These are phyloP conservation scores for Steccherinum ochraceum DNA, from an alignment of 768 basidiomycete genomes.

Conservation along the genomic window DNA sequence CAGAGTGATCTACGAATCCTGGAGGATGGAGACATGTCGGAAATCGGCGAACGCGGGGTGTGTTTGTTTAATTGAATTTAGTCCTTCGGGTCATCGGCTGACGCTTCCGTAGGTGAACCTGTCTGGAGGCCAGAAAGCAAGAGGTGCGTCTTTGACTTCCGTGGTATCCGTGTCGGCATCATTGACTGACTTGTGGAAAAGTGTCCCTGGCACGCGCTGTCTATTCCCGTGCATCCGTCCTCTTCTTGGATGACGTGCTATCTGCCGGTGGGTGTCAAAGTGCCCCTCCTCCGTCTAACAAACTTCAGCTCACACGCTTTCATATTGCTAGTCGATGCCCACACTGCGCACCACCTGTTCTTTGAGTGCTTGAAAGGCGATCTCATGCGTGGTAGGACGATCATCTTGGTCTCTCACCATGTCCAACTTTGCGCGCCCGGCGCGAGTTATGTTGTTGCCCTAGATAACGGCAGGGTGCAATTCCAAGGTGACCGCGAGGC, in stretches of 20 bases:
- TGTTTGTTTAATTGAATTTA: slow-evolving; percentile 5
- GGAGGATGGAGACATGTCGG: slow-evolving; percentile 83
- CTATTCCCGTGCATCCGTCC: slow-evolving; percentile 77
- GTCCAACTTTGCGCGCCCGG: slow-evolving; percentile 81
- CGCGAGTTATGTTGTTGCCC: slow-evolving; percentile 75
- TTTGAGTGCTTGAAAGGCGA: slow-evolving; percentile 75
- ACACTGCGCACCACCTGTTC: slow-evolving; percentile 79
- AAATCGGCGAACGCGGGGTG: slow-evolving; percentile 84
- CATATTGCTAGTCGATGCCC: slow-evolving; percentile 60
- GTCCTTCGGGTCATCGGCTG: not conserved
- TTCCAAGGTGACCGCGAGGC: slow-evolving; percentile 62
- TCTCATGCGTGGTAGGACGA: slow-evolving; percentile 69
- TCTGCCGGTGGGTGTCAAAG: slow-evolving; percentile 31
- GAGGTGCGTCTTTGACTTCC: slow-evolving; percentile 30
- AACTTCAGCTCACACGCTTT: not conserved
- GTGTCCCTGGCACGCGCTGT: slow-evolving; percentile 81
- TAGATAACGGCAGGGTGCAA: slow-evolving; percentile 75
- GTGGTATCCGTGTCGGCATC: not conserved
- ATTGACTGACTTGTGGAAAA: slow-evolving; percentile 14
- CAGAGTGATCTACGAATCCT: slow-evolving; percentile 72
- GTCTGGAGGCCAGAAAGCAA: slow-evolving; percentile 48
- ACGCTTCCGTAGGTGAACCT: slow-evolving; percentile 32
- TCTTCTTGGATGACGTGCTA: slow-evolving; percentile 81
- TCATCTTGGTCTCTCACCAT: slow-evolving; percentile 91
- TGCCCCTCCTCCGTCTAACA: not conserved